These are phyloP conservation scores for Colletotrichum kahawae DNA, from an alignment of 2,329 filamentous ascomycete species.

Conservation along the genomic window DNA sequence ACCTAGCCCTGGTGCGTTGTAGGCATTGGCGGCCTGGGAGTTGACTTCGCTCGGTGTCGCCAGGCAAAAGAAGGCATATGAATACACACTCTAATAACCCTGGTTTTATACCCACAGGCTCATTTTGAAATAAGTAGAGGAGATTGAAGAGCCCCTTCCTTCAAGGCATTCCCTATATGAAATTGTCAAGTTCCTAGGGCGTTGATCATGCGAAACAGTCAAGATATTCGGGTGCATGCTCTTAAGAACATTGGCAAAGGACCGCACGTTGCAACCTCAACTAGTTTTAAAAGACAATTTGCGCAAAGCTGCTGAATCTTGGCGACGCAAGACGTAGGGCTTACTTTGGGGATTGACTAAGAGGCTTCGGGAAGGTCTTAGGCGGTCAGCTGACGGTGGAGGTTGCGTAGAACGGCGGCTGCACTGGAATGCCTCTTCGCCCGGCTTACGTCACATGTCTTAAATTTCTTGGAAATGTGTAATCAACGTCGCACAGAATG, in stretches of 20 bases:
- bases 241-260: neutral
- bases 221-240: neutral
- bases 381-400: neutral
- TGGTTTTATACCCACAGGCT: neutral
- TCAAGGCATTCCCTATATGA: neutral
- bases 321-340: neutral
- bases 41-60: neutral
- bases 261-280: neutral
- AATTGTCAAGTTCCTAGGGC: accelerated
- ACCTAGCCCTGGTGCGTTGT: slow-evolving; percentile 46
- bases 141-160: neutral
- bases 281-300: neutral
- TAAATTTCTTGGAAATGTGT: neutral
- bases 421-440: neutral
- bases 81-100: neutral
- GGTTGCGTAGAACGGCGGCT: neutral
- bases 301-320: neutral
- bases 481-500: neutral
- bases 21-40: neutral
- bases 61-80: neutral
- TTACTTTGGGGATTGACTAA: neutral
- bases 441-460: neutral
- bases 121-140: neutral
- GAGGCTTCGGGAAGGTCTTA: neutral
- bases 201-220: neutral